Base-by-base conservation (phyloP, 495 filamentous ascomycete genomes). In the Penicillium macrosclerotiorum region DNA sequence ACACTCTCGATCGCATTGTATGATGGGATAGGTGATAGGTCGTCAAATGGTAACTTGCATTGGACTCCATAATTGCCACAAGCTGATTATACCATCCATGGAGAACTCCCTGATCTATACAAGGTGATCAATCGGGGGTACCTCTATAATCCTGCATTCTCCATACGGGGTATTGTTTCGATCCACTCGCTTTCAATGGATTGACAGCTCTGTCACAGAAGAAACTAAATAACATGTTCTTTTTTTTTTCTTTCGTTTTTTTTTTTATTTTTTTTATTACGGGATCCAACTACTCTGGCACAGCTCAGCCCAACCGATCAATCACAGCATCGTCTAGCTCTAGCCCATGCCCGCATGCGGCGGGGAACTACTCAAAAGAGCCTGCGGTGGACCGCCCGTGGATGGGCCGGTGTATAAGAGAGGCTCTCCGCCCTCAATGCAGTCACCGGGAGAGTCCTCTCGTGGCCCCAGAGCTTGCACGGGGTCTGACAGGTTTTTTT, bases 371-470 rank as follows among this genome's bases (percentile, higher is more conserved):
- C 43, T 46, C 43, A 24, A 46, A 46, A 38, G 24, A 46, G 48
- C 4, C 30, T 59, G 55, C 55, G 55, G 58, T 62, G 58, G 58
- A 59, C 55, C 44, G 26, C 52, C 43, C 19, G 22, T 44, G 51
- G 30, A 40, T 48, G 38, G 51, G 37, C 30, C 30, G 32, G 32
- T 42, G 41, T 55, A 49, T 44, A 53, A 55, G 18, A 34, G 35
- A 31, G 24, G 35, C 12, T 30, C 57, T 51, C 32, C 51, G 55
- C 39, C 56, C 56, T 55, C 18, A 59, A 60, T 51, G 29, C 9
- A 60, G 43, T 62, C 59, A 62, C 59, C 59, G 59, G 43, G 18
- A 40, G n/a, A n/a, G n/a, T n/a, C n/a, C n/a, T 14, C 37, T 41
- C 22, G 27, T 42, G 16, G 24, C 13, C 3, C 31, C 12, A 24